Evolutionary conservation across 768 basidiomycete species (phyloP), one percentile per base, ranked within the genome.

Genomic region (Lentinula boryana): DNA sequence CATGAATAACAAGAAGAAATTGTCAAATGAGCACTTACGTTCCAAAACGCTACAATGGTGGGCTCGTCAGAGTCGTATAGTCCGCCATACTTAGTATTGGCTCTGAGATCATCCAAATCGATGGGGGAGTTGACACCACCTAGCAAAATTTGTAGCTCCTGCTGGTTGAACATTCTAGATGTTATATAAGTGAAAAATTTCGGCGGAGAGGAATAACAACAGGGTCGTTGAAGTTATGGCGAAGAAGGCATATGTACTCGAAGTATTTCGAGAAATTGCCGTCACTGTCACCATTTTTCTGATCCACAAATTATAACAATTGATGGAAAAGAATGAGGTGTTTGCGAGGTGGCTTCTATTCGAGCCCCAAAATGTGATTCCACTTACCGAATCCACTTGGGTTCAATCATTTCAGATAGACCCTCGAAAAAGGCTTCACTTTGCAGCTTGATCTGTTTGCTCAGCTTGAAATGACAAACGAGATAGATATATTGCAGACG

Each of bases 151-250:
- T 95, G 94, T 3, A 98, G 78, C 72, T 98, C 97, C 69, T 93
- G 90, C 65, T 96, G 95, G 71, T 98, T 96, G 75, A 98, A 99
- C 92, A 98, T 95, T 49, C 93, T 91, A 63, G 23, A 27, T 8
- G 62, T 53, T 32, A 18, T 9, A 58, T 21, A 7, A 27, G 15
- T 13, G n/a, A 32, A 35, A 13, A 18, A 15, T 49, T 16, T 35
- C 57, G 57, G 57, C 57, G 57, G 57, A 35, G 16, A 16, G 12
- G 27, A 18, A 44, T 15, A 58, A 46, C 23, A 44, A 21, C 55
- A 56, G 41, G 55, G 55, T 44, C 38, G 40, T 13, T 52, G 13
- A 13, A 38, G 13, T 1, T 38, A 13, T 5, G 36, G 36, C 36
- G 36, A 38, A 13, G 13, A 38, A 38, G 36, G 36, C 15, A 56